A percentile compares a stretch with the other conserved stretches of the same genome.
phyloP scores from a whole-genome alignment of 305 asterid genomes.

The Withania somnifera region DNA sequence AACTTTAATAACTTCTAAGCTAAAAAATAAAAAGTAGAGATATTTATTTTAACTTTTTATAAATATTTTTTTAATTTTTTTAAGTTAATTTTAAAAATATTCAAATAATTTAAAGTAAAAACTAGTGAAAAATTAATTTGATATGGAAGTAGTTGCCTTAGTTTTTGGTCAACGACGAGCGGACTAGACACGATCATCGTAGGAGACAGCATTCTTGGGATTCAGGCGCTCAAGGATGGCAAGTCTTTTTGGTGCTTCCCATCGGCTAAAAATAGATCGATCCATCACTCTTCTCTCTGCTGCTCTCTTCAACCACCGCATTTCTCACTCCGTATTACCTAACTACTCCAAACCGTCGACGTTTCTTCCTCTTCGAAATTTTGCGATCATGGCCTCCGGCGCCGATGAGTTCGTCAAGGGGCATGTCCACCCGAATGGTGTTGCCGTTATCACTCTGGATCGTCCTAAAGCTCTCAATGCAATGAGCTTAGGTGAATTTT shows the following conservation, averaged over 20 bases:
- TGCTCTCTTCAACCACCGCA: not conserved
- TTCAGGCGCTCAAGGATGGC: not conserved
- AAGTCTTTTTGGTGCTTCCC: slow-evolving; percentile 3
- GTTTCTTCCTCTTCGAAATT: slow-evolving; percentile 5
- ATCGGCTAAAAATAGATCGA: not conserved
- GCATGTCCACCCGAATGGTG: slow-evolving; percentile 70
- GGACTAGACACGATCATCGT: not conserved
- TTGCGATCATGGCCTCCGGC: slow-evolving; percentile 16
- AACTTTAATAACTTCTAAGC: too few relatives aligned
- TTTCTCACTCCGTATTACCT: not conserved
- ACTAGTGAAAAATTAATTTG: too few relatives aligned
- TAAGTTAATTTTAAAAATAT: too few relatives aligned
- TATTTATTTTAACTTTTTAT: too few relatives aligned
- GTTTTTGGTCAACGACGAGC: not conserved
- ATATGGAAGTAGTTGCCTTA: too few relatives aligned
- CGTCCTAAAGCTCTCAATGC: slow-evolving; percentile 97
- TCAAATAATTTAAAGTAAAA: too few relatives aligned
- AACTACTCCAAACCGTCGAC: slow-evolving; percentile 4
- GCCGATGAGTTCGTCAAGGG: slow-evolving; percentile 65
- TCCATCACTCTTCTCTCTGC: not conserved
- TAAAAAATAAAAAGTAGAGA: too few relatives aligned
- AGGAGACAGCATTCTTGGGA: not conserved
- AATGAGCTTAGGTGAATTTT: slow-evolving; percentile 60
- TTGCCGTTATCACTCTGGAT: slow-evolving; percentile 85
- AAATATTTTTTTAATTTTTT: too few relatives aligned